These are phyloP conservation scores for Passiflora organensis DNA, from an alignment of 345 rosid species.

Conservation along the genomic window DNA sequence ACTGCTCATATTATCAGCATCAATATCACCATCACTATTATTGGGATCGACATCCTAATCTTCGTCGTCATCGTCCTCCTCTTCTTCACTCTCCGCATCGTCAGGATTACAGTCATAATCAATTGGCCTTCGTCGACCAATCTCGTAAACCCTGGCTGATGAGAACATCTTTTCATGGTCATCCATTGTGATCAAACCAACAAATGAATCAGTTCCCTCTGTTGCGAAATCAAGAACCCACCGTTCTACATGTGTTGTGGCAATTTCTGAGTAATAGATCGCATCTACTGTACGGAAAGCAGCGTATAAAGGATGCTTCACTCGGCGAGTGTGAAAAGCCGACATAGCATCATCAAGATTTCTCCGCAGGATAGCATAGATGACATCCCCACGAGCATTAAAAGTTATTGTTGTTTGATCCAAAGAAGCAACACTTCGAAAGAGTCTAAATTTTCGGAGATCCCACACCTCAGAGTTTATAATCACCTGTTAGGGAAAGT, in stretches of 20 bases:
- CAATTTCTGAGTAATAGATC: constrained; percentile 87
- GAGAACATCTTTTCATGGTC: constrained; percentile 91
- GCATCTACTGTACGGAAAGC: constrained; percentile 94
- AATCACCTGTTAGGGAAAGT: constrained; percentile 55
- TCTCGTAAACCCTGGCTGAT: constrained; percentile 87
- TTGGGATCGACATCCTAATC: constrained; percentile 58
- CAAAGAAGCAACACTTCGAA: constrained; percentile 84
- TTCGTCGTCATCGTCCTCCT: constrained; percentile 91
- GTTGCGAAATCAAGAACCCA: constrained; percentile 97
- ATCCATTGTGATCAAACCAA: constrained; percentile 88
- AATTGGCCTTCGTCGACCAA: constrained; percentile 86
- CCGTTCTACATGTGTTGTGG: constrained; percentile 80
- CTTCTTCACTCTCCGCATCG: constrained; percentile 87
- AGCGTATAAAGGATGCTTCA: constrained; percentile 71
- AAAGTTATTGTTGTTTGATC: constrained; percentile 90
- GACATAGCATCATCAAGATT: constrained; percentile 91
- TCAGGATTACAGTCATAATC: constrained; percentile 98
- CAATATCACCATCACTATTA: constrained; percentile 76
- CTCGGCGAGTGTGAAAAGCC: constrained; percentile 81
- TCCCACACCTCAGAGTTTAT: constrained; percentile 99
- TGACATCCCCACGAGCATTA: constrained; percentile 84
- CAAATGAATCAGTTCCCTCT: constrained; percentile 83
- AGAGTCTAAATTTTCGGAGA: constrained; percentile 71
- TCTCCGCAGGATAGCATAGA: constrained; percentile 94
- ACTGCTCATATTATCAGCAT: constrained; percentile 57